Conservation (phyloP, 148 eudicot species). For the Persicaria tinctoria region DNA sequence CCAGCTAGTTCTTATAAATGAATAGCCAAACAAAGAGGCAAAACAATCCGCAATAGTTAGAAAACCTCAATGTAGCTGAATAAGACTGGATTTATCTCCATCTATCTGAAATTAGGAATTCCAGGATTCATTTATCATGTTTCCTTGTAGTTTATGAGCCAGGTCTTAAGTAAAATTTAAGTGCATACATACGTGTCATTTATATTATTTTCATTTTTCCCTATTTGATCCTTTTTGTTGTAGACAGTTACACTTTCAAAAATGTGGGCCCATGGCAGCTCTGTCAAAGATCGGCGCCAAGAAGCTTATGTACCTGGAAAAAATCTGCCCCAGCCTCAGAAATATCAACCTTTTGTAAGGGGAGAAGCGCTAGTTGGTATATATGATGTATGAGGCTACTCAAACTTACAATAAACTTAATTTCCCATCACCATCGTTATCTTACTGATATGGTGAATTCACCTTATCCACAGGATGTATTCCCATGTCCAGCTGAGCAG, state of each 20-base stretch:
- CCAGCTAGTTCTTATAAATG: neutral
- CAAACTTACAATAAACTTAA: neutral
- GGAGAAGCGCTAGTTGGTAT: conserved; percentile 67
- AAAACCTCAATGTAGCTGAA: neutral
- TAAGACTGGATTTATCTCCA: neutral
- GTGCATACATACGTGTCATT: neutral
- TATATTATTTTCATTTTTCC: neutral
- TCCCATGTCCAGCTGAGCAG: conserved; percentile 72
- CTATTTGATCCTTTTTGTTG: conserved; percentile 2
- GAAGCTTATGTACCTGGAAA: conserved; percentile 45
- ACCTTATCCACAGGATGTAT: conserved; percentile 44
- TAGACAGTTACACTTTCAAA: conserved; percentile 78
- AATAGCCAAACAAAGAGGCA: neutral
- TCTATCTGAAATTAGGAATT: neutral
- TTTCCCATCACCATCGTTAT: neutral
- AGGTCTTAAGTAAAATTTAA: neutral
- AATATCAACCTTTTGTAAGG: conserved; percentile 67
- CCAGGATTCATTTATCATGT: neutral
- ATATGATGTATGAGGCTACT: conserved; percentile 33
- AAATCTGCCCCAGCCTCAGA: conserved; percentile 38
- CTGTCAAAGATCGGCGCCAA: conserved; percentile 36
- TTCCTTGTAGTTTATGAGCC: neutral
- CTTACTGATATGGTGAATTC: conserved; percentile 3
- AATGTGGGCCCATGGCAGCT: conserved; percentile 73
- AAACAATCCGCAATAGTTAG: neutral